Evolutionary conservation across 805 yeast genomes (phyloP).

Genomic region (Ogataea salicorniae): DNA sequence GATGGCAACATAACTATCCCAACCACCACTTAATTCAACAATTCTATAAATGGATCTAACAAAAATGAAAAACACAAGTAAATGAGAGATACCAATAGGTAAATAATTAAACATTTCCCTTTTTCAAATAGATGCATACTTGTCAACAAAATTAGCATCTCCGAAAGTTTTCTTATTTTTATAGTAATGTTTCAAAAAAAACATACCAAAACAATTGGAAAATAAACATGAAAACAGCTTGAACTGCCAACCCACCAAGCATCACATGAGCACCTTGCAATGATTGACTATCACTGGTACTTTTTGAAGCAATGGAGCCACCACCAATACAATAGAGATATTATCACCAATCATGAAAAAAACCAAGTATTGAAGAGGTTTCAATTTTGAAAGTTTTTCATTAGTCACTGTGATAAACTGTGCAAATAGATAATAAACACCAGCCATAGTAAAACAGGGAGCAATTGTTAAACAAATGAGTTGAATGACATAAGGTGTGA

Average conservation of each 20-base stretch:
- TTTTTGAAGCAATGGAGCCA: conserved; percentile 58
- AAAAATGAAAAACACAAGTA: conserved; percentile 48
- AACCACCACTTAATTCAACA: conserved; percentile 65
- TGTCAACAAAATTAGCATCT: conserved; percentile 29
- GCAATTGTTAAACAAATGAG: conserved; percentile 61
- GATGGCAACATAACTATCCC: conserved; percentile 59
- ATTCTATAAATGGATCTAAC: conserved; percentile 67
- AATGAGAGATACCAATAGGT: conserved; percentile 43
- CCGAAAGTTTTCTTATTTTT: conserved; percentile 18
- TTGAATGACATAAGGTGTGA: conserved; percentile 48
- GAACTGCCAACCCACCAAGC: conserved; percentile 72
- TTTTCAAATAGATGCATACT: conserved; percentile 28
- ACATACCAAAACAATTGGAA: conserved; percentile 46
- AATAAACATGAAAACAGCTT: conserved; percentile 59
- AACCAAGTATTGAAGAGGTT: conserved; percentile 52
- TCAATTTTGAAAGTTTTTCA: conserved; percentile 37
- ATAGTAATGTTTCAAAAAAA: conserved; percentile 37
- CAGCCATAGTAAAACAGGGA: no score
- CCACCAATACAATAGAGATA: conserved; percentile 57
- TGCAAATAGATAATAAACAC: conserved; percentile 61
- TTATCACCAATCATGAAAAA: conserved; percentile 60
- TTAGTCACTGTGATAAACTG: conserved; percentile 58
- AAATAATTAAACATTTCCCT: conserved; percentile 36
- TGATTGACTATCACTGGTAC: conserved; percentile 27
- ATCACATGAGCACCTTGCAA: conserved; percentile 52